Percentiles rank a stretch among this genome's conserved stretches.
These are phyloP conservation scores for Mucor irregularis DNA, from an alignment of 371 early-diverging fungal genomes.

Conservation along the genomic window DNA sequence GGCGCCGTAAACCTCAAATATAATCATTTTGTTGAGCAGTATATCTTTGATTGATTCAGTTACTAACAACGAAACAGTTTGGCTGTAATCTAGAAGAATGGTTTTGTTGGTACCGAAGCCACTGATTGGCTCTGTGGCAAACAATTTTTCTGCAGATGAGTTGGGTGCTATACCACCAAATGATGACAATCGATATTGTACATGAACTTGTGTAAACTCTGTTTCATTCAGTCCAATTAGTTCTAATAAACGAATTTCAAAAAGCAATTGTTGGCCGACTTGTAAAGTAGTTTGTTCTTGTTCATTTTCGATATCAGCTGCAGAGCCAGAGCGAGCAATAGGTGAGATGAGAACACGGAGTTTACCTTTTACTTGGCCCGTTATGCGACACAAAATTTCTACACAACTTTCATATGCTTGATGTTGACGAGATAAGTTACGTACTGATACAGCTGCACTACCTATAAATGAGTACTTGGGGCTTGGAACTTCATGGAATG, in stretches of 20 bases:
- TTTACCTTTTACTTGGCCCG: constrained; percentile 54
- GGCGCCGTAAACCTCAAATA: constrained; percentile 64
- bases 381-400: constrained; percentile 61
- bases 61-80: constrained; percentile 53
- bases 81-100: constrained; percentile 63
- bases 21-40: constrained; percentile 34
- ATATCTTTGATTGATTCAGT: constrained; percentile 40
- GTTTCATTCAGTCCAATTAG: constrained; percentile 65
- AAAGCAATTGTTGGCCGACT: constrained; percentile 54
- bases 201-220: constrained; percentile 74
- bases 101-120: constrained; percentile 42
- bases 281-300: constrained; percentile 2
- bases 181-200: constrained; percentile 66
- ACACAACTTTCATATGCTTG: constrained; percentile 54
- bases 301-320: not conserved
- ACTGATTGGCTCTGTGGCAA: constrained; percentile 60
- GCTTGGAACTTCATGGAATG: constrained; percentile 68
- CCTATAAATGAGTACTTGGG: constrained; percentile 74
- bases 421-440: constrained; percentile 47
- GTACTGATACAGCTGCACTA: constrained; percentile 55
- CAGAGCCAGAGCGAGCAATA: constrained; percentile 26
- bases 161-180: constrained; percentile 46
- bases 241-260: constrained; percentile 69
- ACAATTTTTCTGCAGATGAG: constrained; percentile 51
- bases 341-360: constrained; percentile 45